phyloP scores from a whole-genome alignment of 345 rosid genomes.

The Pseudoturritis turrita region DNA sequence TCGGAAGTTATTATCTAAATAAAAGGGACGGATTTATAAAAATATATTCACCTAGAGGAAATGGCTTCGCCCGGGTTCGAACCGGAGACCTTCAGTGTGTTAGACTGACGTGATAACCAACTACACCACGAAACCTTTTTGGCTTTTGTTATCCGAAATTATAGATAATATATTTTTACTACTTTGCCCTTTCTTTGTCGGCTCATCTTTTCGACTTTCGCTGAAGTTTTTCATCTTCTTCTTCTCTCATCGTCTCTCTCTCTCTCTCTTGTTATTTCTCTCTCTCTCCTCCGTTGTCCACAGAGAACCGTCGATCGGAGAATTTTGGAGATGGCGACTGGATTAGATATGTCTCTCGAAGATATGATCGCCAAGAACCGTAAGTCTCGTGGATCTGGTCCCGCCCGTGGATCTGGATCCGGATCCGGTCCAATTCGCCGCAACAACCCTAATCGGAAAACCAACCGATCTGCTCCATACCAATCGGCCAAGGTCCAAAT shows the following conservation, averaged over 20 bases:
- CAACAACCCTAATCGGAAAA: slow-evolving; percentile 47
- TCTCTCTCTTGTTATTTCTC: neutral
- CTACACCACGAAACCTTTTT: slow-evolving; percentile 80
- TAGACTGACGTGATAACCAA: slow-evolving; percentile 96
- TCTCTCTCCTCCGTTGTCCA: neutral
- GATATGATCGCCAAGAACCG: slow-evolving; percentile 85
- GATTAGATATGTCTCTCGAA: slow-evolving; percentile 95
- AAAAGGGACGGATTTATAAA: no score
- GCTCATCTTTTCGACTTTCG: neutral
- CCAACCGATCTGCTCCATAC: slow-evolving; percentile 64
- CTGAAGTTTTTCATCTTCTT: neutral
- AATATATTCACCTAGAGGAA: no score
- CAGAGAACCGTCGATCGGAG: slow-evolving; percentile 20
- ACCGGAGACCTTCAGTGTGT: slow-evolving; percentile 96
- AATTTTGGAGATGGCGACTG: slow-evolving; percentile 54
- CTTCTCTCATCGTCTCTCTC: neutral
- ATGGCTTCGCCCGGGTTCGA: slow-evolving; percentile 86
- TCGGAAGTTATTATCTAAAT: no score
- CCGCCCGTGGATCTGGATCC: slow-evolving; percentile 52
- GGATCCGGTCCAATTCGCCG: slow-evolving; percentile 78
- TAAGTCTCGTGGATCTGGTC: slow-evolving; percentile 41
- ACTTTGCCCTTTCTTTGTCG: neutral
- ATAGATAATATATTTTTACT: no score
- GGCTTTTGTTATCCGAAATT: no score
- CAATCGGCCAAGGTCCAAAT: slow-evolving; percentile 43